Evolutionary conservation across 441 rosid genomes (phyloP).

Genomic region (Pelargonium australe): DNA sequence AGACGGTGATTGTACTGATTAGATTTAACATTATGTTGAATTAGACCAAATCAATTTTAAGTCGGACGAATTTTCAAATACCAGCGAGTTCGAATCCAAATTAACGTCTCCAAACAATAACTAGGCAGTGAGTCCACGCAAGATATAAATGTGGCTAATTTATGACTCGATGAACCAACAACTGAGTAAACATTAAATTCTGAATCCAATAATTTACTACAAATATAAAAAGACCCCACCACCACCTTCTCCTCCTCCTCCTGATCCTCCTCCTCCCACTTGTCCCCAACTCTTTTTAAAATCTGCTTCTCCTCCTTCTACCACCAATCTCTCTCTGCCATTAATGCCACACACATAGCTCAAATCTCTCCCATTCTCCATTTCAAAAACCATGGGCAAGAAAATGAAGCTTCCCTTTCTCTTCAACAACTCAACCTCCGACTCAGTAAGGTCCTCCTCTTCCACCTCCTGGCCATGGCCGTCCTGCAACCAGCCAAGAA

Average conservation of each 20-base stretch:
- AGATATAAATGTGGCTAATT: no score
- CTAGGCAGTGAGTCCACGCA: no score
- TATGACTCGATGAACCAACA: not conserved
- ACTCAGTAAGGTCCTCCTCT: not conserved
- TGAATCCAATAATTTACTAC: not conserved
- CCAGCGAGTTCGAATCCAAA: no score
- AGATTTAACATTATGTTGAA: no score
- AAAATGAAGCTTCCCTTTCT: conserved; percentile 4
- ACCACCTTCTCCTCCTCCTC: not conserved
- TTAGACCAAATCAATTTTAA: no score
- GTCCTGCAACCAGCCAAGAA: not conserved
- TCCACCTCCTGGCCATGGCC: not conserved
- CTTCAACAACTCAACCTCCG: not conserved
- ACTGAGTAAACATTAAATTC: not conserved
- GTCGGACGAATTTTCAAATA: no score
- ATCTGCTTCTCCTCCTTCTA: not conserved
- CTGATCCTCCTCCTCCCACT: not conserved
- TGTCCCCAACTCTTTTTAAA: not conserved
- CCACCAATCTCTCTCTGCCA: not conserved
- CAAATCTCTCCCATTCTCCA: not conserved
- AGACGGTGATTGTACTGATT: no score
- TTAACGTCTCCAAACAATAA: no score
- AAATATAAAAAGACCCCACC: conserved; percentile 5
- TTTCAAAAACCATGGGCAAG: conserved; percentile 2
- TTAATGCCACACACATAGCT: not conserved